These are phyloP conservation scores for Thalassiosira exigua DNA, from an alignment of 352 stramenopile genomes.

Conservation along the genomic window DNA sequence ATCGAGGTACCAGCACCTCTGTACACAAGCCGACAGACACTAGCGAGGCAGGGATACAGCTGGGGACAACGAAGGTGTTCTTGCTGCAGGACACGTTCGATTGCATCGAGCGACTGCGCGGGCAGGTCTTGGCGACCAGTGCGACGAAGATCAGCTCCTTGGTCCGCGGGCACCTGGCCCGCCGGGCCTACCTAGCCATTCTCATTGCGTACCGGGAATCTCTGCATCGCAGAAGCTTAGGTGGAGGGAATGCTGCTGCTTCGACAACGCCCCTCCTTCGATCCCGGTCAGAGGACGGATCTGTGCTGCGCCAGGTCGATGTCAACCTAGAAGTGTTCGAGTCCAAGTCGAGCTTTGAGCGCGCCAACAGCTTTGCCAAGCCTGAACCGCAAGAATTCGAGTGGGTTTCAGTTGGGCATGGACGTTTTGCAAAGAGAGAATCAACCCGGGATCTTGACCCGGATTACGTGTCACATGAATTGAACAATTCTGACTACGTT, in stretches of 20 bases:
- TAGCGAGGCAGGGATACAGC: conserved; percentile 84
- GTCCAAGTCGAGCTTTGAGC: conserved; percentile 20
- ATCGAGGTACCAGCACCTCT: background rate
- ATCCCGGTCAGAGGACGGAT: conserved; percentile 15
- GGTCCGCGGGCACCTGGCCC: conserved; percentile 68
- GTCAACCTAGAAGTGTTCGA: conserved; percentile 29
- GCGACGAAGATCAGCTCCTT: conserved; percentile 69
- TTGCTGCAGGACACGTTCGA: conserved; percentile 78
- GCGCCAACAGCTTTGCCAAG: conserved; percentile 9
- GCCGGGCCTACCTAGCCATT: conserved; percentile 61
- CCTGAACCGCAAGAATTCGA: conserved; percentile 30
- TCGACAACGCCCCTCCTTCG: background rate
- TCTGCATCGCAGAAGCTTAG: background rate
- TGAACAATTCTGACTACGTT: conserved; percentile 16
- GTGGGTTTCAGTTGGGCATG: conserved; percentile 48
- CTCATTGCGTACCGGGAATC: conserved; percentile 51
- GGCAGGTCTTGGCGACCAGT: conserved; percentile 55
- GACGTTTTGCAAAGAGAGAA: conserved; percentile 38
- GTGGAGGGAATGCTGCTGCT: background rate
- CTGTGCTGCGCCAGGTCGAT: conserved; percentile 1
- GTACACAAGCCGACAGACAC: conserved; percentile 18
- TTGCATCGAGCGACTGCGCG: conserved; percentile 75
- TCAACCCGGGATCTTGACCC: conserved; percentile 10
- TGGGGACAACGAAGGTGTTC: conserved; percentile 86
- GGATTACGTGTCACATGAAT: background rate